Percentiles rank a stretch among this genome's conserved stretches.
These are phyloP conservation scores for Malassezia caprae DNA, from an alignment of 1,284 basidiomycete species.

Conservation along the genomic window DNA sequence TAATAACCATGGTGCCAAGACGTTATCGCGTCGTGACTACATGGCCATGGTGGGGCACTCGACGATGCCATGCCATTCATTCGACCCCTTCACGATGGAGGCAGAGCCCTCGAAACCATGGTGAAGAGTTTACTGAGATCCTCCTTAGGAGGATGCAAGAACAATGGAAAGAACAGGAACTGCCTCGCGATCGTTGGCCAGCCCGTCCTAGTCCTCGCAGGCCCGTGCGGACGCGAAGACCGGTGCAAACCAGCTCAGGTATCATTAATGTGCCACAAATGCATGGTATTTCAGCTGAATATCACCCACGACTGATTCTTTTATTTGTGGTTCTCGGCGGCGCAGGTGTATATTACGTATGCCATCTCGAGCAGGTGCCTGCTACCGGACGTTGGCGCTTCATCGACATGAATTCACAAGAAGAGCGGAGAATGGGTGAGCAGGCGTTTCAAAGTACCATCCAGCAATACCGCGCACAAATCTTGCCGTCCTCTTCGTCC, in stretches of 20 bases:
- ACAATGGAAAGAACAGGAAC: background rate
- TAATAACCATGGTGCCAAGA: background rate
- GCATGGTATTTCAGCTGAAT: background rate
- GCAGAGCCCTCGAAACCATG: background rate
- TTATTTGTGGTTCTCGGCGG: constrained; percentile 23
- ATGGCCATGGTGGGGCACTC: background rate
- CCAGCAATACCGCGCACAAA: constrained; percentile 55
- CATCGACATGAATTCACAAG: constrained; percentile 31
- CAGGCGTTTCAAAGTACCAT: constrained; percentile 55
- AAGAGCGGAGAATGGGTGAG: constrained; percentile 49
- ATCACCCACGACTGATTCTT: constrained; percentile 22
- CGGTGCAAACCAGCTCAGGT: background rate
- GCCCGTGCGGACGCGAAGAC: background rate
- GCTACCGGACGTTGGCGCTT: constrained; percentile 43
- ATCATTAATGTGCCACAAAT: background rate
- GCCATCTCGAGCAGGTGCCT: constrained; percentile 41
- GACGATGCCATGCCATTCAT: background rate
- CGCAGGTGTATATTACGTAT: constrained; percentile 37
- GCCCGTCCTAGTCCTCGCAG: background rate
- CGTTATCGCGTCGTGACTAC: background rate
- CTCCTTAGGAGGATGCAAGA: background rate
- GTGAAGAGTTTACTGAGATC: constrained; percentile 1
- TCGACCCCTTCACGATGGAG: background rate
- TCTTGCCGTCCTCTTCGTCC: constrained; percentile 63
- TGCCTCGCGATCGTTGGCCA: background rate